Evolutionary conservation across 192 early-diverging fungal genomes (phyloP).

Genomic region (Oehlia diaphana): DNA sequence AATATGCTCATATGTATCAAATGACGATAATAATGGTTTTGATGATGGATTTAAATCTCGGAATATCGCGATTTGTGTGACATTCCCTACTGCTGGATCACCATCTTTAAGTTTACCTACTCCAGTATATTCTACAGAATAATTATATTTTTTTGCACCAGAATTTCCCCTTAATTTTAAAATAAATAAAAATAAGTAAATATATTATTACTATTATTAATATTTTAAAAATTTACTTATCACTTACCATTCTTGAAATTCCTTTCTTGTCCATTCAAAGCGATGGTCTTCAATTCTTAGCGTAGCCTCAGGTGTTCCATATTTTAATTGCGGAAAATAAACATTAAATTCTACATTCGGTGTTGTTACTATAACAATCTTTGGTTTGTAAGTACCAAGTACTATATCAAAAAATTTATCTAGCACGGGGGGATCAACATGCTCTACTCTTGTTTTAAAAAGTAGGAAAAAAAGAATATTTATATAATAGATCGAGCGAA

Average conservation of each 20-base stretch:
- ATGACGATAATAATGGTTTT: neutral
- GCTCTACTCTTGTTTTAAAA: conserved; percentile 65
- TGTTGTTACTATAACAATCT: conserved; percentile 69
- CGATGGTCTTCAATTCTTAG: conserved; percentile 87
- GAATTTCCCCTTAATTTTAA: conserved; percentile 34
- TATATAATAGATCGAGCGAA: neutral
- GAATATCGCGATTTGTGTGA: conserved; percentile 80
- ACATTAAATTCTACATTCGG: conserved; percentile 93
- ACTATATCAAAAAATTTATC: conserved; percentile 58
- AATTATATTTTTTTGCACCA: conserved; percentile 62
- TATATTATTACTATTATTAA: neutral
- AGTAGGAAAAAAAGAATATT: conserved; percentile 7
- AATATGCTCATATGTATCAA: conserved; percentile 33
- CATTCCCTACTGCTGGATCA: conserved; percentile 55
- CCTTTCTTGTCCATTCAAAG: conserved; percentile 92
- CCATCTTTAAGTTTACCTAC: conserved; percentile 53
- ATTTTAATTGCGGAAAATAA: conserved; percentile 75
- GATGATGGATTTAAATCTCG: neutral
- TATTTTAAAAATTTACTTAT: neutral
- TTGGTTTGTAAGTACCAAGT: conserved; percentile 69
- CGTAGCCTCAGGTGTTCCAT: conserved; percentile 60
- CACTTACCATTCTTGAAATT: conserved; percentile 77
- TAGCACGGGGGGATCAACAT: conserved; percentile 63
- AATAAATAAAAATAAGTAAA: neutral
- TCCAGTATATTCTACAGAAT: conserved; percentile 63